Percentiles rank a stretch among this genome's conserved stretches.
phyloP scores from a whole-genome alignment of 2,329 filamentous ascomycete genomes.

The Tympanopsis confertula region DNA sequence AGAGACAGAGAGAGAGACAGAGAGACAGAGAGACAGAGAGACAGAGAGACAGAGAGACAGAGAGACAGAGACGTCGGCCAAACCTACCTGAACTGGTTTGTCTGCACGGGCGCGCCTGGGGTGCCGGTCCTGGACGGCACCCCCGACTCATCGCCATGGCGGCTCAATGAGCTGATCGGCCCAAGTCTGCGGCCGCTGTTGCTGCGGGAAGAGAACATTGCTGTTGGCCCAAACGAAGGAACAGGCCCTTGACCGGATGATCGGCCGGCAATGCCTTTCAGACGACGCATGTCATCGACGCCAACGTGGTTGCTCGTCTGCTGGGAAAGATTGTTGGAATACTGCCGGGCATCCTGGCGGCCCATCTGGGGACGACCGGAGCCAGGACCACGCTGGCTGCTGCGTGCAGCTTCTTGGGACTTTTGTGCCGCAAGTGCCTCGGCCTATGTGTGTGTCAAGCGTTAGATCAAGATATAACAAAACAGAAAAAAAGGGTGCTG shows the following conservation, averaged over 20 bases:
- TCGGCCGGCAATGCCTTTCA: conserved; percentile 53
- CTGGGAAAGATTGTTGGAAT: conserved; percentile 62
- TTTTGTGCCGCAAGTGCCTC: conserved; percentile 71
- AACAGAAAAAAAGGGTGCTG: conserved; percentile 5
- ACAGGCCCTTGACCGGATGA: conserved; percentile 49
- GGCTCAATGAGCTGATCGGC: conserved; percentile 59
- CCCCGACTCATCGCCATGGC: conserved; percentile 73
- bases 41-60: too few species aligned
- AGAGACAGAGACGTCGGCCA: conserved; percentile 34
- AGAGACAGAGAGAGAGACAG: neutral
- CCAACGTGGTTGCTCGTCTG: conserved; percentile 75
- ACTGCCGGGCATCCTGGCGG: conserved; percentile 77
- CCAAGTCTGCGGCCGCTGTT: conserved; percentile 78
- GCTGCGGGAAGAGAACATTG: conserved; percentile 76
- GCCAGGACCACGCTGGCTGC: conserved; percentile 53
- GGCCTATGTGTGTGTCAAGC: conserved; percentile 31
- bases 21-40: too few species aligned
- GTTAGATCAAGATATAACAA: conserved; percentile 10
- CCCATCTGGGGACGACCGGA: conserved; percentile 58
- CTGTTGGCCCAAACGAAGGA: conserved; percentile 64
- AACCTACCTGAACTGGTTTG: conserved; percentile 87
- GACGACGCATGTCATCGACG: conserved; percentile 79
- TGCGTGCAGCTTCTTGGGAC: conserved; percentile 59
- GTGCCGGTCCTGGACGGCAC: conserved; percentile 83
- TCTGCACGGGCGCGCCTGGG: conserved; percentile 63